Base-by-base conservation (phyloP, 2,329 filamentous ascomycete species). In the Xylaria multiplex region DNA sequence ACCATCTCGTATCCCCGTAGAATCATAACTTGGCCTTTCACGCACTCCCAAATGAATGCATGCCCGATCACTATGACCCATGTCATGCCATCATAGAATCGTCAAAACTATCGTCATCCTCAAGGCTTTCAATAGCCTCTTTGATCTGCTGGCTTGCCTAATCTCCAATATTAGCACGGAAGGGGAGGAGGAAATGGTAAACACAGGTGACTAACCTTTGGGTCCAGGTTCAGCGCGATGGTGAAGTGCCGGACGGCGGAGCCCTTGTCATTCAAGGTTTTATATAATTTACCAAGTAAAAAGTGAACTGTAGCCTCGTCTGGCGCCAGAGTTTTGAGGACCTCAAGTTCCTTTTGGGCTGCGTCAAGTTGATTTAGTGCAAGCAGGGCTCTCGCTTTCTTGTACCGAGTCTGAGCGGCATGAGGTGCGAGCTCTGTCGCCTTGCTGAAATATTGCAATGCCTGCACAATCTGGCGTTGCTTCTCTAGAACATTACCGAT, bases 271-370 rank as follows among this genome's bases (percentile, higher is more conserved):
- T 88, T 89, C 74, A 92, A 83, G 62, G 83, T 85, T 79, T 91
- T 91, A 80, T 93, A 93, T 69, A 93, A 85, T 76, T 93, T 92
- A 22, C 94, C 96, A 45, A 99, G 88, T 69, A 97, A 83, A 82
- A 97, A 99, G 81, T 97, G 96, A 43, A 99, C 94, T 74, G 94
- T 97, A 4, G 95, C 93, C 78, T 98, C 95, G 75, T 99, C 94
- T 0, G 96, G 95, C 5, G 93, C 94, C 68, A 97, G 85, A 72
- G 97, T 93, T 76, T 96, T 96, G 66, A 99, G 81, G n/a, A 94
- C 86, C 78, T 93, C 89, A 61, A 99, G 83, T 77, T 99, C 96
- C 30, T 86, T 85, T 69, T 96, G 85, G 0, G 96, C 96, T 54
- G 89, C 85, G 42, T 91, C 85, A 52, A 91, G 85, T 79, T 84